A percentile compares a stretch with the other conserved stretches of the same genome.
phyloP scores from a whole-genome alignment of 257 asterid species.

The Primulina huaijiensis region DNA sequence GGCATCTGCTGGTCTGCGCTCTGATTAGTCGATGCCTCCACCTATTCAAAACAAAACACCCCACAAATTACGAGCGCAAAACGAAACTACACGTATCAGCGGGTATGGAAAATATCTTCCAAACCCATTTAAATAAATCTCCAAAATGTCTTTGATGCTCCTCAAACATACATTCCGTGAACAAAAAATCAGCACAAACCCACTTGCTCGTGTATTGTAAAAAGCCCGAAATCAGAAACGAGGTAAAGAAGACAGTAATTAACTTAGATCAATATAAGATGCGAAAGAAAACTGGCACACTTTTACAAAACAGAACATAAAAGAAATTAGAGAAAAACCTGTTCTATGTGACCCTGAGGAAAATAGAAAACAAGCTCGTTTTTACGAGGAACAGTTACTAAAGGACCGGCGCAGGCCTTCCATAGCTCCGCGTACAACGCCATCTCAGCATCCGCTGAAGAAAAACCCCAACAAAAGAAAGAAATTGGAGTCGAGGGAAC shows the following conservation, averaged over 20 bases:
- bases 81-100: background rate
- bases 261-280: constrained; percentile 25
- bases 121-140: constrained; percentile 7
- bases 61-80: constrained; percentile 18
- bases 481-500: background rate
- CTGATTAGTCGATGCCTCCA: constrained; percentile 96
- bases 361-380: constrained; percentile 79
- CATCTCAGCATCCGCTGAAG: constrained; percentile 62
- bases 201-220: background rate
- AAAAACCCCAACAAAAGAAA: background rate
- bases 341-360: constrained; percentile 98
- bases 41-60: constrained; percentile 42
- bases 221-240: constrained; percentile 1
- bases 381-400: constrained; percentile 85
- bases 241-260: constrained; percentile 7
- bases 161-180: background rate
- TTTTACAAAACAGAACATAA: background rate
- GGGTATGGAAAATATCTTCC: background rate
- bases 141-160: constrained; percentile 3
- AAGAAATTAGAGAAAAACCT: constrained; percentile 39
- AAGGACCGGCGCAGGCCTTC: constrained; percentile 97
- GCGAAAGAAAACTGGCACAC: background rate
- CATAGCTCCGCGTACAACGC: constrained; percentile 90
- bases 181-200: background rate
- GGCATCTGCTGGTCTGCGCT: constrained; percentile 95